A percentile compares a stretch with the other conserved stretches of the same genome.
Conservation (phyloP, 768 basidiomycete species). For the Tylopilus plumbeoviolaceoides region DNA sequence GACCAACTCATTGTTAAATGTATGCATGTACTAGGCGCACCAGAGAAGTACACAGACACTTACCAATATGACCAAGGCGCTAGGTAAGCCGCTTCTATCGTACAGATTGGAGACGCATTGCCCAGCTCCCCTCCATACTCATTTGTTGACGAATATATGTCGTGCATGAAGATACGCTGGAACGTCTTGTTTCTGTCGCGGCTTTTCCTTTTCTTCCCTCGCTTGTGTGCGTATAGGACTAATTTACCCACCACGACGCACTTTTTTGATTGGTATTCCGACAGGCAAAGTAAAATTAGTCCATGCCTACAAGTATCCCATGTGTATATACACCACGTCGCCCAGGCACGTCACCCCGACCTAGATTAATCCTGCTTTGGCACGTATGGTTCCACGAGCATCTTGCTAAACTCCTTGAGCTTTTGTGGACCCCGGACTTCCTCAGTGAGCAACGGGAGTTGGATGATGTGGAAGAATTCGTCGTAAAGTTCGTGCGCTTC, state of each 20-base stretch:
- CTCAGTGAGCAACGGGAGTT: constrained; percentile 90
- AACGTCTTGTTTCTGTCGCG: neutral
- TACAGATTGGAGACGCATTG: neutral
- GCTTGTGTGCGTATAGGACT: too few species aligned
- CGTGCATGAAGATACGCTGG: too few species aligned
- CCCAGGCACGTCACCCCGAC: neutral
- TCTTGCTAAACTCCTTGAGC: constrained; percentile 87
- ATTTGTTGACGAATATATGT: too few species aligned
- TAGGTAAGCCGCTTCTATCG: neutral
- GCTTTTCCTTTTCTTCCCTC: too few species aligned
- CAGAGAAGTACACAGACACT: neutral
- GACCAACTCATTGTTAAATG: neutral
- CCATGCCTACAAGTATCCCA: neutral
- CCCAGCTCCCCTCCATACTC: too few species aligned
- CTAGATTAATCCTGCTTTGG: constrained; percentile 35
- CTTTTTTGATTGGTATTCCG: constrained; percentile 13
- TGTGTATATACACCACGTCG: neutral
- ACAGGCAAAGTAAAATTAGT: constrained; percentile 2
- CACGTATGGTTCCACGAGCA: constrained; percentile 80
- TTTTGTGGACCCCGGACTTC: constrained; percentile 96
- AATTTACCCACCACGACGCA: too few species aligned
- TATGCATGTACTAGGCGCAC: neutral
- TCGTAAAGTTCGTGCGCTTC: constrained; percentile 98
- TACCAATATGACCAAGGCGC: neutral
- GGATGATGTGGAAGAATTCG: constrained; percentile 96